Percentiles rank a stretch among this genome's conserved stretches.
These are phyloP conservation scores for Xylaria hypoxylon DNA, from an alignment of 2,329 filamentous ascomycete genomes.

Conservation along the genomic window DNA sequence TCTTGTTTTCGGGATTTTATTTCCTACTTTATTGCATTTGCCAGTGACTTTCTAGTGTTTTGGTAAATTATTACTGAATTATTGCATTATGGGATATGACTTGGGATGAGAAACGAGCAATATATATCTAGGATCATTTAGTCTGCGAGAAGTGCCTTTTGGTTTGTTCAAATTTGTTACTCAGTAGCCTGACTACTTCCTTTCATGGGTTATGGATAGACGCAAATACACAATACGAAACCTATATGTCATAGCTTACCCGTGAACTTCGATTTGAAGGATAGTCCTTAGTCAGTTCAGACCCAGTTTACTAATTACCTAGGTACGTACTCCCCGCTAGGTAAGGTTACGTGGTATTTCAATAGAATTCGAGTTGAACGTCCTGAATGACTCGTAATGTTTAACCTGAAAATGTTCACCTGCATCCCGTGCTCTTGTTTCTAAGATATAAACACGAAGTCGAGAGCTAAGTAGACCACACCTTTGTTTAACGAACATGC, in stretches of 20 bases:
- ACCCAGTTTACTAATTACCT: background rate
- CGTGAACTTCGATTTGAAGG: background rate
- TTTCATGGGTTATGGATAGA: background rate
- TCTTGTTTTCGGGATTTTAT: background rate
- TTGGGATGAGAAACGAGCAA: background rate
- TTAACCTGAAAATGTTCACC: no score
- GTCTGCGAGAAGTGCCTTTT: background rate
- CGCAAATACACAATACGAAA: conserved; percentile 2
- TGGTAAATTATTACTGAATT: background rate
- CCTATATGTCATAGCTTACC: background rate
- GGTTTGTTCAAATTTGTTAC: background rate
- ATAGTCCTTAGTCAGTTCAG: background rate
- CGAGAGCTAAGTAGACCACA: no score
- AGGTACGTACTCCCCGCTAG: background rate
- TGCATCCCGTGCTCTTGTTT: no score
- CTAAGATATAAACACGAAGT: no score
- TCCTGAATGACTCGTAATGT: no score
- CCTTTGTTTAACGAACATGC: no score
- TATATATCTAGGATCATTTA: background rate
- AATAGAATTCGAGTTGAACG: no score
- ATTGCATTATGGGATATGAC: background rate
- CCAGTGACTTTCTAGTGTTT: background rate
- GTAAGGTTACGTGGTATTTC: background rate
- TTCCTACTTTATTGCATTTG: conserved; percentile 2
- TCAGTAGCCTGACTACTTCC: background rate